These are phyloP conservation scores for Schwanniomyces etchellsii DNA, from an alignment of 1,139 yeast genomes.

Conservation along the genomic window DNA sequence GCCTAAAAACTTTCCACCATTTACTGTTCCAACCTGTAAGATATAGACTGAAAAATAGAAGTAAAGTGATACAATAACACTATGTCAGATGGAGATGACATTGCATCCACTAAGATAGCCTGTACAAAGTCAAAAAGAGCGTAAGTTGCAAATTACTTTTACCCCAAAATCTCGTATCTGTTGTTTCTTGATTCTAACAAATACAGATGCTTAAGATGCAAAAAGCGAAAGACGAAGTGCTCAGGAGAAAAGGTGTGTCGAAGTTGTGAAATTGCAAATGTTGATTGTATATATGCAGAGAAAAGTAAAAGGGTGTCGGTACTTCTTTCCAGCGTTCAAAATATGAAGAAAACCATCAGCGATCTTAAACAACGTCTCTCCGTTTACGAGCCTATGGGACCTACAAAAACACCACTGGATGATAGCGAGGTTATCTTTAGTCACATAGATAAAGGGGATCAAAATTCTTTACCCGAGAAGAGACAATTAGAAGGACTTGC, in stretches of 20 bases:
- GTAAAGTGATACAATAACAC: too few relatives aligned
- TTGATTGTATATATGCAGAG: conserved; percentile 2
- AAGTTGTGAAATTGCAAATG: conserved; percentile 1
- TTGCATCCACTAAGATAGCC: too few relatives aligned
- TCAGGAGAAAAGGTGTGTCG: conserved; percentile 1
- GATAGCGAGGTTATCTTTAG: not conserved
- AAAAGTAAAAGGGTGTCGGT: conserved; percentile 2
- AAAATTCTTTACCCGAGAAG: not conserved
- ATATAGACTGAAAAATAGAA: too few relatives aligned
- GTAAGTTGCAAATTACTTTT: not conserved
- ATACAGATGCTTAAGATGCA: conserved; percentile 2
- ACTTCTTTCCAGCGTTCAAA: conserved; percentile 1
- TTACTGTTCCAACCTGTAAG: too few relatives aligned
- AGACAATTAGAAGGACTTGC: not conserved
- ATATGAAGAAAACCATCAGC: conserved; percentile 1
- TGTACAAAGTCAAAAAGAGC: not conserved
- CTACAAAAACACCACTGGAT: not conserved
- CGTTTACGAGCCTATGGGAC: too few relatives aligned
- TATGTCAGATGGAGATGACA: too few relatives aligned
- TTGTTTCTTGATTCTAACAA: not conserved
- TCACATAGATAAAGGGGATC: not conserved
- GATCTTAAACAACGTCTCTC: not conserved
- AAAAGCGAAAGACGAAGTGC: conserved; percentile 1
- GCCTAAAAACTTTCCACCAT: too few relatives aligned
- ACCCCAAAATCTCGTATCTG: too few relatives aligned